phyloP scores from a whole-genome alignment of 495 filamentous ascomycete species.

The Penicillium salamii region DNA sequence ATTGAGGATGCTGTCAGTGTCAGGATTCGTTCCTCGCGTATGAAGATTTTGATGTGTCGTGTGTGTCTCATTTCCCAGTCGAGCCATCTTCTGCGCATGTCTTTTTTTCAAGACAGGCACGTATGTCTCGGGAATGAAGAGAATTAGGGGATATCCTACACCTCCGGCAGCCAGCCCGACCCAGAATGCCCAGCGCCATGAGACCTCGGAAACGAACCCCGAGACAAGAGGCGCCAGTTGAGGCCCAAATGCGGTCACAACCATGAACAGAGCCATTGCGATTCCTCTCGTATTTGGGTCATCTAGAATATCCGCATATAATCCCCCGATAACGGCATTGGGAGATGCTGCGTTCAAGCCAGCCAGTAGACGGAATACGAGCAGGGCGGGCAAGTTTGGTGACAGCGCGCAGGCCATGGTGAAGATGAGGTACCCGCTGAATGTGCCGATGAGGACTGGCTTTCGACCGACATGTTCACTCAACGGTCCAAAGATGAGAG shows the following conservation, averaged over 20 bases:
- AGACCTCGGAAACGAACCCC: conserved; percentile 34
- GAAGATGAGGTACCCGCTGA: conserved; percentile 40
- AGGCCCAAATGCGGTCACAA: conserved; percentile 46
- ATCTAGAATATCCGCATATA: conserved; percentile 37
- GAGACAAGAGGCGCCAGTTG: conserved; percentile 25
- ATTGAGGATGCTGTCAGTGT: no score
- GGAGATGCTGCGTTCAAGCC: conserved; percentile 35
- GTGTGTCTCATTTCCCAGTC: no score
- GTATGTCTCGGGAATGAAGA: conserved; percentile 59
- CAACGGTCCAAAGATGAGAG: conserved; percentile 60
- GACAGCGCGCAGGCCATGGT: conserved; percentile 39
- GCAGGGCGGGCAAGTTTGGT: conserved; percentile 31
- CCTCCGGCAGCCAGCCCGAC: conserved; percentile 5
- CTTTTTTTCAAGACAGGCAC: conserved; percentile 60
- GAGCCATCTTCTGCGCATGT: conserved; percentile 17
- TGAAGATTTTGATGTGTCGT: no score
- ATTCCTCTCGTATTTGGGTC: conserved; percentile 11
- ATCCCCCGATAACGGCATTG: conserved; percentile 37
- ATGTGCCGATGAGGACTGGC: conserved; percentile 53
- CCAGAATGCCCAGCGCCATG: conserved; percentile 60
- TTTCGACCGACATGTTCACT: conserved; percentile 64
- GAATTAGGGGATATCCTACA: conserved; percentile 9
- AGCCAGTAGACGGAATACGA: conserved; percentile 41
- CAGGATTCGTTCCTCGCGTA: no score
- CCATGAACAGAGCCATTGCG: conserved; percentile 42